phyloP scores from a whole-genome alignment of 306 rosid species.

The Phaseolus lunatus region DNA sequence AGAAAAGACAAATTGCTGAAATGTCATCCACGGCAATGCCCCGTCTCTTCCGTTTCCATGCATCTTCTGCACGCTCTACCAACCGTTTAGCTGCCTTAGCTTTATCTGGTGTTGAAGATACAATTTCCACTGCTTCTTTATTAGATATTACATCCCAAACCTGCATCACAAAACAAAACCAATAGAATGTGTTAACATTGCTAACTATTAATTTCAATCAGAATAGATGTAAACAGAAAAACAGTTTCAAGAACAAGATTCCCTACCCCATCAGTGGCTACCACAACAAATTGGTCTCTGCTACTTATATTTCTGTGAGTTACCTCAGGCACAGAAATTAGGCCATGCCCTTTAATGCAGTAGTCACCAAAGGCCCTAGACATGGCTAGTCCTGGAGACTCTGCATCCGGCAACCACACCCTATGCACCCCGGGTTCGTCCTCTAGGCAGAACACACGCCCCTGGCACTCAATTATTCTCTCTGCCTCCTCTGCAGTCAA shows the following conservation, averaged over 20 bases:
- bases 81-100: slow-evolving; percentile 68
- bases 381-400: slow-evolving; percentile 88
- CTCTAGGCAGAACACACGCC: slow-evolving; percentile 74
- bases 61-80: slow-evolving; percentile 72
- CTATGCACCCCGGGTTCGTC: slow-evolving; percentile 91
- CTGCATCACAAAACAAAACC: slow-evolving; percentile 52
- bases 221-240: background rate
- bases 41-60: slow-evolving; percentile 91
- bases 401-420: slow-evolving; percentile 79
- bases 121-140: slow-evolving; percentile 91
- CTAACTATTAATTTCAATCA: background rate
- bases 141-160: slow-evolving; percentile 97
- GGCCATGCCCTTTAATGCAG: slow-evolving; percentile 79
- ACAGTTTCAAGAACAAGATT: background rate
- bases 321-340: slow-evolving; percentile 89
- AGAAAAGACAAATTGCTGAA: slow-evolving; percentile 93
- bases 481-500: slow-evolving; percentile 78
- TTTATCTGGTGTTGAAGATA: slow-evolving; percentile 62
- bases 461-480: slow-evolving; percentile 80
- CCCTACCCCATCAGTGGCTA: slow-evolving; percentile 95
- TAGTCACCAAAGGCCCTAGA: slow-evolving; percentile 95
- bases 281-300: slow-evolving; percentile 77
- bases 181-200: background rate
- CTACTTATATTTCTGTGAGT: slow-evolving; percentile 66
- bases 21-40: slow-evolving; percentile 90